These are phyloP conservation scores for Aspergillus texensis DNA, from an alignment of 2,329 filamentous ascomycete genomes.

Conservation along the genomic window DNA sequence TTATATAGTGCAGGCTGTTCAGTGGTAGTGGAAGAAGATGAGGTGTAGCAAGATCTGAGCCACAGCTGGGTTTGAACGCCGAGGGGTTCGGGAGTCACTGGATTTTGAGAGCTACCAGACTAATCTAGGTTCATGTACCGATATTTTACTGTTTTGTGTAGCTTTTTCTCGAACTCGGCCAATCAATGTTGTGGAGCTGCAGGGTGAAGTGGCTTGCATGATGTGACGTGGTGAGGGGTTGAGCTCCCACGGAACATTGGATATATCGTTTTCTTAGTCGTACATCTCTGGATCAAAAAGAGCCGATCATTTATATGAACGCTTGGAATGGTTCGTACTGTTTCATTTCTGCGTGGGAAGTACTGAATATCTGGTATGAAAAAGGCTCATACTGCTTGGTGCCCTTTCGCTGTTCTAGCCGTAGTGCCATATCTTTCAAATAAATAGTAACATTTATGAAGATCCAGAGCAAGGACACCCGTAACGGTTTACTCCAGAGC, in stretches of 20 bases:
- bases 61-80: background rate
- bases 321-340: too few relatives aligned
- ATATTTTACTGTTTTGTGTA: background rate
- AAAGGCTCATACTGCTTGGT: too few relatives aligned
- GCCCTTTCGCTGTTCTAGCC: too few relatives aligned
- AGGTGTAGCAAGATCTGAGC: background rate
- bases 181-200: background rate
- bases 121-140: background rate
- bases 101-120: background rate
- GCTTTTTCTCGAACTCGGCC: background rate
- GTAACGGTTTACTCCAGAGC: too few relatives aligned
- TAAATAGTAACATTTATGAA: too few relatives aligned
- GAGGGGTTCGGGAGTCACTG: background rate
- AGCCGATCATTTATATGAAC: too few relatives aligned
- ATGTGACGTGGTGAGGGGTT: slow-evolving; percentile 5
- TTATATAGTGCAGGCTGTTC: background rate
- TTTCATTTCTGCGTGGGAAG: too few relatives aligned
- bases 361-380: too few relatives aligned
- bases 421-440: too few relatives aligned
- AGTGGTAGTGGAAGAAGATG: background rate
- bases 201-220: background rate
- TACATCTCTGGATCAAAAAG: too few relatives aligned
- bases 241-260: background rate
- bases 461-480: too few relatives aligned
- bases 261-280: too few relatives aligned